phyloP scores from a whole-genome alignment of 2,329 filamentous ascomycete species.

The Fusarium neocosmosporiellum region DNA sequence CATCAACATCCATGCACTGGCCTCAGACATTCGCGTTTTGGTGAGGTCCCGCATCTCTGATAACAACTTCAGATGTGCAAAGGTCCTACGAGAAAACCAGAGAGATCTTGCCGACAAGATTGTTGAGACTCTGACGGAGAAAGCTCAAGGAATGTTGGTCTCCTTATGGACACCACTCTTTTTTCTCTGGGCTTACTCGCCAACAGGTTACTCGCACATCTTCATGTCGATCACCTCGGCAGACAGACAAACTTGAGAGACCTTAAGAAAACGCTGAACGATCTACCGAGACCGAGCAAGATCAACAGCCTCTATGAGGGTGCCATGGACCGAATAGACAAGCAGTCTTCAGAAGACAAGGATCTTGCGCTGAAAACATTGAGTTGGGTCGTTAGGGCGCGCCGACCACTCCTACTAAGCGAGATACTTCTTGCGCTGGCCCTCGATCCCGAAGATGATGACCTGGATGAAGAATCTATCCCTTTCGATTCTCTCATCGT shows the following conservation, averaged over 20 bases:
- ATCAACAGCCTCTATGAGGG: background rate
- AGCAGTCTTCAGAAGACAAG: background rate
- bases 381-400: background rate
- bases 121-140: background rate
- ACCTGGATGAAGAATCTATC: background rate
- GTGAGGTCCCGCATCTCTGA: background rate
- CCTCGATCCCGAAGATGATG: background rate
- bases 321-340: background rate
- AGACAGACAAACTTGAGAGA: background rate
- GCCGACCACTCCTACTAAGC: background rate
- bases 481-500: background rate
- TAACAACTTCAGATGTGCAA: background rate
- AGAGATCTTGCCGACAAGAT: background rate
- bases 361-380: background rate
- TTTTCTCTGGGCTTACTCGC: background rate
- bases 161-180: background rate
- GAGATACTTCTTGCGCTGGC: background rate
- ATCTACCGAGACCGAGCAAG: background rate
- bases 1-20: background rate
- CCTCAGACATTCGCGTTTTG: background rate
- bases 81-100: background rate
- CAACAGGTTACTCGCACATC: background rate
- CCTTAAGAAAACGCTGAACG: background rate
- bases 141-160: background rate
- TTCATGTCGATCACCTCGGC: background rate